Evolutionary conservation across 164 flowering plant species (phyloP).

Genomic region (Nymphaea thermarum): DNA sequence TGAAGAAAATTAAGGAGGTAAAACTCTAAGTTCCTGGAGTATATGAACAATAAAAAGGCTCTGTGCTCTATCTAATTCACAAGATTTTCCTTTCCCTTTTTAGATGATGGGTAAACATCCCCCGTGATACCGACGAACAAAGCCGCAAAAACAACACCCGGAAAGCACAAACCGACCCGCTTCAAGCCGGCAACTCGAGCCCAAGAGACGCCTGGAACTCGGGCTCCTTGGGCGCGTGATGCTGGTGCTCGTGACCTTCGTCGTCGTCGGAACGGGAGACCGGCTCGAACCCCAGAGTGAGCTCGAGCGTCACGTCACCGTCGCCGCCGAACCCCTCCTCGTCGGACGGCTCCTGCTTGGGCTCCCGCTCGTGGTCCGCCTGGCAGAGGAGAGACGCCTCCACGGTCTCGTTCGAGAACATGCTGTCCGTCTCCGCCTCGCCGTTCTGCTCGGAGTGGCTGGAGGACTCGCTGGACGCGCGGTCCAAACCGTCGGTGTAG

Average conservation of each 20-base stretch:
- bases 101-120: background rate
- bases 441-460: slow-evolving; percentile 28
- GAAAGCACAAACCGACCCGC: background rate
- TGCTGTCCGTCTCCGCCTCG: slow-evolving; percentile 28
- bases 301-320: slow-evolving; percentile 25
- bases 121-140: background rate
- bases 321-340: slow-evolving; percentile 2
- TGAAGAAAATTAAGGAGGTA: background rate
- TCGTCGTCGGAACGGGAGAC: background rate
- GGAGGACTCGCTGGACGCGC: slow-evolving; percentile 49
- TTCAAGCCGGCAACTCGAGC: background rate
- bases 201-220: background rate
- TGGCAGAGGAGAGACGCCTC: slow-evolving; percentile 24
- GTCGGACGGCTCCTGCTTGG: slow-evolving; percentile 1
- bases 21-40: background rate
- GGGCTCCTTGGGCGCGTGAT: background rate
- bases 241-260: background rate
- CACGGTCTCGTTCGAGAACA: slow-evolving; percentile 38
- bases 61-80: background rate
- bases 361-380: slow-evolving; percentile 15
- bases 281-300: slow-evolving; percentile 59
- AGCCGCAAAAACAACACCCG: background rate
- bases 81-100: background rate
- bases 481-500: slow-evolving; percentile 16
- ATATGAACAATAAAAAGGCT: too few relatives aligned